Percentiles rank a stretch among this genome's conserved stretches.
Conservation (phyloP, 257 asterid genomes). For the Agastache rugosa region DNA sequence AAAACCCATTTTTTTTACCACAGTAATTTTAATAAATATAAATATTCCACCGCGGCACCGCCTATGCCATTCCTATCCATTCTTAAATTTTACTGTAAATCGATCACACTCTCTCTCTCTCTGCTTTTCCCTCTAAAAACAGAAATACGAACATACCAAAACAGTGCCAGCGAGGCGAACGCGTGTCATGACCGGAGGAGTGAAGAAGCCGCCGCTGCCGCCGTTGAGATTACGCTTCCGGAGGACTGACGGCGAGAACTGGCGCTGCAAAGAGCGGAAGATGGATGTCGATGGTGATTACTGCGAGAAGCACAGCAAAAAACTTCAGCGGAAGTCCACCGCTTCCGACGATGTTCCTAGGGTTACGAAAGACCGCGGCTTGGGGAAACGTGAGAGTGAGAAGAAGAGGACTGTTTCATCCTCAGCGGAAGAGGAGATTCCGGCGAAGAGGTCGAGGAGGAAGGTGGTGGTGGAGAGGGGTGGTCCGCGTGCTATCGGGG, state of each 20-base stretch:
- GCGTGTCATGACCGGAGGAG: constrained; percentile 31
- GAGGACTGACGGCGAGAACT: constrained; percentile 34
- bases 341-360: constrained; percentile 23
- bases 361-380: constrained; percentile 5
- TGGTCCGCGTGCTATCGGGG: background rate
- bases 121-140: constrained; percentile 1
- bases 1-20: too few species aligned
- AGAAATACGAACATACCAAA: background rate
- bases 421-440: constrained; percentile 33
- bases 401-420: constrained; percentile 25
- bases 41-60: too few species aligned
- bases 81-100: too few species aligned
- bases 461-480: constrained; percentile 26
- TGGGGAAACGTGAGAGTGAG: background rate
- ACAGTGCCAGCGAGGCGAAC: constrained; percentile 8
- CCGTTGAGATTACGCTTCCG: constrained; percentile 44
- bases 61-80: too few species aligned
- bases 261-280: constrained; percentile 49
- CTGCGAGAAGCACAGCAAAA: constrained; percentile 43
- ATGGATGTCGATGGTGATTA: constrained; percentile 18
- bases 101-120: background rate
- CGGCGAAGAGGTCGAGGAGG: constrained; percentile 36
- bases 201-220: constrained; percentile 30
- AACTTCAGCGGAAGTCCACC: background rate
- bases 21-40: too few species aligned